Evolutionary conservation across 2,329 filamentous ascomycete species (phyloP), one percentile per base, ranked within the genome.

Genomic region (Leptographium procerum): DNA sequence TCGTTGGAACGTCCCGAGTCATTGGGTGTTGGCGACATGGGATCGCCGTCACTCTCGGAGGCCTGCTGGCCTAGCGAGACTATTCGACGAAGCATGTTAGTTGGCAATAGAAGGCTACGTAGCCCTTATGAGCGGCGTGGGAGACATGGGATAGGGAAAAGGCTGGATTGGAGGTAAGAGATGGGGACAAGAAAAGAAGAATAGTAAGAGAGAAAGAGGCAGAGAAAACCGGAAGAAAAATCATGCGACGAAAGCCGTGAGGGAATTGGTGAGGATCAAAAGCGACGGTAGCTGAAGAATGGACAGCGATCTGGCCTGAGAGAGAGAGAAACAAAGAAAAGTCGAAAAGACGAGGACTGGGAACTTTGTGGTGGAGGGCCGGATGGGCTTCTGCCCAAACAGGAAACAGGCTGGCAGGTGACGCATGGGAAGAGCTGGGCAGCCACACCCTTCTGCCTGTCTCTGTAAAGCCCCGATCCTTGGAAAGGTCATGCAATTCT

Each of bases 11-110:
- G 74, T 63, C 73, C 68, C 66, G 77, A 78, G 74, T 85, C 81
- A 74, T 80, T 80, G 64, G 77, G 72, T 66, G 77, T 76, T 61
- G 80, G 79, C 72, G 82, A 78, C 83, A 86, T 86, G 75, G 76
- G 75, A 70, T 75, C 73, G 70, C 75, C 73, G 70, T 74, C 69
- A 63, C 70, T 68, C 65, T 73, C 70, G 64, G 67, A 67, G 69
- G 71, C 72, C 69, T 66, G 68, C 61, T 72, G 72, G 69, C 74
- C 73, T 60, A 72, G 66, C 62, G 72, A 74, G 66, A 69, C 74
- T 76, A 74, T 66, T 63, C 70, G 69, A 60, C 71, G 71, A 58
- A 74, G 67, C 73, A 76, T 74, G 65, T 75, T 65, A 75, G 72
- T 47, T 24, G 36, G 26, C 45, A 5, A 33, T 29, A 43, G 19